These are phyloP conservation scores for Eucommia ulmoides DNA, from an alignment of 257 asterid species.

Conservation along the genomic window DNA sequence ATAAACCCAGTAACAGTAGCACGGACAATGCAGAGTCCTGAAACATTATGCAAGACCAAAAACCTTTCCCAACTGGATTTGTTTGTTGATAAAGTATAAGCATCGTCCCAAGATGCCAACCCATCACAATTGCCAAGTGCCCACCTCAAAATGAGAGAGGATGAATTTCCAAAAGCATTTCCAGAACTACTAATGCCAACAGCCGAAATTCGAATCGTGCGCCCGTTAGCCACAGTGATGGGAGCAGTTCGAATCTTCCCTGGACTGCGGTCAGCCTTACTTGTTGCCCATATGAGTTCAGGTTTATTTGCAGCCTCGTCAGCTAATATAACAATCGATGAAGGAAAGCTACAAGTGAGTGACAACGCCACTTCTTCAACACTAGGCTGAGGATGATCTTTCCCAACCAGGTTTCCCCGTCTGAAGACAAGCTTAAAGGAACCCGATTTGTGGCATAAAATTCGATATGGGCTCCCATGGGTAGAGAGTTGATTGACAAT, in stretches of 20 bases:
- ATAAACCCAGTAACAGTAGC: constrained; percentile 37
- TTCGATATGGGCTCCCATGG: constrained; percentile 50
- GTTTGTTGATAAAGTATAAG: constrained; percentile 18
- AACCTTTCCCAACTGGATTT: constrained; percentile 79
- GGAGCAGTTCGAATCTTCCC: constrained; percentile 55
- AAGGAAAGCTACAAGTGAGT: constrained; percentile 55
- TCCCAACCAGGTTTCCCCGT: constrained; percentile 82
- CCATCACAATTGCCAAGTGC: constrained; percentile 55
- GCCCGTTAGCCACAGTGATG: constrained; percentile 75
- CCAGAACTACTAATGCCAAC: constrained; percentile 67
- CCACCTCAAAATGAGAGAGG: constrained; percentile 73
- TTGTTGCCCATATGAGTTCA: constrained; percentile 44
- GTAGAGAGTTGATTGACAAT: constrained; percentile 22
- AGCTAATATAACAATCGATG: constrained; percentile 55
- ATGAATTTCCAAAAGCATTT: constrained; percentile 71
- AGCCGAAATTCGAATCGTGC: constrained; percentile 64
- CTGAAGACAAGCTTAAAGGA: constrained; percentile 46
- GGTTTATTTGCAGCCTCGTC: constrained; percentile 58
- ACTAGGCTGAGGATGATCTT: constrained; percentile 57
- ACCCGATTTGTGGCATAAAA: constrained; percentile 57
- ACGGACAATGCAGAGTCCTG: constrained; percentile 65
- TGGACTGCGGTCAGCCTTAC: constrained; percentile 51
- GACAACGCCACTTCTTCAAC: constrained; percentile 60
- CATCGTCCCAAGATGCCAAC: constrained; percentile 46
- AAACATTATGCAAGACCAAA: constrained; percentile 55